Evolutionary conservation across 2,329 filamentous ascomycete genomes (phyloP).

Genomic region (Calonectria hongkongensis): DNA sequence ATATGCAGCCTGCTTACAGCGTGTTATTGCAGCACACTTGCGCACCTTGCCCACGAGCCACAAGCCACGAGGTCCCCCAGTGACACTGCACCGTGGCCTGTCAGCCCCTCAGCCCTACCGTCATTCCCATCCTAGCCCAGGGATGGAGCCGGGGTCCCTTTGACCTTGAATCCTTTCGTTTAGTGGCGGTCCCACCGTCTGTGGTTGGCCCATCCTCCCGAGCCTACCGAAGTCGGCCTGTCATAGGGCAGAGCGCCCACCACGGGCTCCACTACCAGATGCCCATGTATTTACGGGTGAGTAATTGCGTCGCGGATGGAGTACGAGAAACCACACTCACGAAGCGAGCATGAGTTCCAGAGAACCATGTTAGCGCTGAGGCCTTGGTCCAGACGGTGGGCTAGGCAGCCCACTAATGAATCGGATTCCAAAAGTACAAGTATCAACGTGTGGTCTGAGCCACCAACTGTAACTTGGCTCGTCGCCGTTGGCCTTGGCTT

Average conservation of each 20-base stretch:
- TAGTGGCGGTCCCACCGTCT: constrained; percentile 31
- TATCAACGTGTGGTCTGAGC: constrained; percentile 14
- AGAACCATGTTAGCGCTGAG: constrained; percentile 15
- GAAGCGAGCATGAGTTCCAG: constrained; percentile 16
- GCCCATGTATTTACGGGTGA: constrained; percentile 2
- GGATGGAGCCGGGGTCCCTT: constrained; percentile 10
- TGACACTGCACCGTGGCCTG: constrained; percentile 22
- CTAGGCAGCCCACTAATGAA: constrained; percentile 6
- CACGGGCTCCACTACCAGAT: constrained; percentile 13
- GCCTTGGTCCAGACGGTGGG: background rate
- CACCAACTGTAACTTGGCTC: constrained; percentile 15
- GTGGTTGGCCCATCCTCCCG: constrained; percentile 37
- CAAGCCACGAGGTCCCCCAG: constrained; percentile 18
- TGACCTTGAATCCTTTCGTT: constrained; percentile 26
- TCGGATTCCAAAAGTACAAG: constrained; percentile 2
- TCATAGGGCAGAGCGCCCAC: constrained; percentile 34
- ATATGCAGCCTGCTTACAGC: constrained; percentile 4
- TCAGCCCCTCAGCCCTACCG: constrained; percentile 39
- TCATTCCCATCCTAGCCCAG: constrained; percentile 29
- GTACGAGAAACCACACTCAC: constrained; percentile 24
- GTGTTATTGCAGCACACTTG: background rate
- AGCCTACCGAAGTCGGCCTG: constrained; percentile 34
- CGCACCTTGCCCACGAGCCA: constrained; percentile 17
- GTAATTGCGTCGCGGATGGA: constrained; percentile 5
- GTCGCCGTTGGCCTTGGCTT: constrained; percentile 19